Evolutionary conservation across 192 early-diverging fungal species (phyloP).

Genomic region (Linnemannia hyalina): DNA sequence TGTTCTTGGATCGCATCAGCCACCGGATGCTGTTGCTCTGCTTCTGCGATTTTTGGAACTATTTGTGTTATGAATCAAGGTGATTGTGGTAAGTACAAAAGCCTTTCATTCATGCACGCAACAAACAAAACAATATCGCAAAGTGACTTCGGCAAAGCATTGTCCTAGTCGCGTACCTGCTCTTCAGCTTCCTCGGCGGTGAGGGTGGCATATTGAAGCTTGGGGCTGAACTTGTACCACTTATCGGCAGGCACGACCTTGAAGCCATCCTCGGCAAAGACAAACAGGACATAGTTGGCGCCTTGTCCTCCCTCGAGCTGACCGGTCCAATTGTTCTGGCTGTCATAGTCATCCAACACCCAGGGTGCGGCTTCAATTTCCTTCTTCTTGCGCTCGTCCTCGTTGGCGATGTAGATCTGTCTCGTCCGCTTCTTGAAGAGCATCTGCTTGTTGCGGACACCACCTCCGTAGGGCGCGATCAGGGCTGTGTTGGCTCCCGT

Average conservation of each 20-base stretch:
- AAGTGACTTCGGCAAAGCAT: background rate
- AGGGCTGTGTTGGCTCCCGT: conserved; percentile 70
- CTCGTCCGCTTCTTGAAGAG: conserved; percentile 86
- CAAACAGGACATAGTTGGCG: conserved; percentile 79
- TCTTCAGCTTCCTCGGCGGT: conserved; percentile 85
- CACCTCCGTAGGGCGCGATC: conserved; percentile 82
- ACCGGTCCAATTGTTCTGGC: conserved; percentile 74
- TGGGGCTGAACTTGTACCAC: conserved; percentile 85
- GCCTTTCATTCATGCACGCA: background rate
- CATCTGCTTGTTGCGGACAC: conserved; percentile 81
- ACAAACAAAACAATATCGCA: conserved; percentile 21
- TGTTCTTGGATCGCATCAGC: conserved; percentile 62
- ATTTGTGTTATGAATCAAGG: background rate
- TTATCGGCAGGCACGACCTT: conserved; percentile 79
- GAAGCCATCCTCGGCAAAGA: conserved; percentile 81
- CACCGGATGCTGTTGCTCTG: conserved; percentile 65
- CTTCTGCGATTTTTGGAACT: conserved; percentile 61
- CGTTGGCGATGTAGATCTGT: conserved; percentile 82
- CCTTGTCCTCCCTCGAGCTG: conserved; percentile 78
- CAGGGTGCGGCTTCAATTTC: conserved; percentile 83
- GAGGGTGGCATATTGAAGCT: conserved; percentile 73
- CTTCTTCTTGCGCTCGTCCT: conserved; percentile 76
- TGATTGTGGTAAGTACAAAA: background rate
- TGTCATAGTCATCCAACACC: conserved; percentile 83
- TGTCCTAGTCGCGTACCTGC: conserved; percentile 60